Conservation (phyloP, 2,329 filamentous ascomycete genomes). For the Teratosphaeria nubilosa region DNA sequence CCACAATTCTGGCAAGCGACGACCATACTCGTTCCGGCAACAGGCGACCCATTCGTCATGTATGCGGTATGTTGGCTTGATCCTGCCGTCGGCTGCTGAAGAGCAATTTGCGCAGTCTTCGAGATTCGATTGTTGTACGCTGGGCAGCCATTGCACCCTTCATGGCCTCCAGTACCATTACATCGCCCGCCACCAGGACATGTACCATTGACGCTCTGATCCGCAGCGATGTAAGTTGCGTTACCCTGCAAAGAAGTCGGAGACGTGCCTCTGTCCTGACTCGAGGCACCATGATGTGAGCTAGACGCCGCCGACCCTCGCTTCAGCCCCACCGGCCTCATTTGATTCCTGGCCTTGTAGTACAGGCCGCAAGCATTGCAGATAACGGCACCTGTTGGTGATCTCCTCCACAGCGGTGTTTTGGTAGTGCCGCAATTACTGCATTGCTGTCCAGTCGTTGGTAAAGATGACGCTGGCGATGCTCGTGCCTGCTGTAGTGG, state of each 20-base stretch:
- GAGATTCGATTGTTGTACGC: slow-evolving; percentile 95
- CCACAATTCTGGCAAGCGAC: slow-evolving; percentile 95
- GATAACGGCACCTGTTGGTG: slow-evolving; percentile 85
- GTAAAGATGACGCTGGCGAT: slow-evolving; percentile 17
- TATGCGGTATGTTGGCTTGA: background rate
- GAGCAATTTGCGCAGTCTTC: slow-evolving; percentile 66
- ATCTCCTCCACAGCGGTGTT: slow-evolving; percentile 89
- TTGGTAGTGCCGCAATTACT: slow-evolving; percentile 94
- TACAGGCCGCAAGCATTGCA: slow-evolving; percentile 97
- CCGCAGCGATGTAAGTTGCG: slow-evolving; percentile 67
- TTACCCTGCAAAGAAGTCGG: slow-evolving; percentile 27
- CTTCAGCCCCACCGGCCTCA: slow-evolving; percentile 82
- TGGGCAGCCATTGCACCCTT: slow-evolving; percentile 90
- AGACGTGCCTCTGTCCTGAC: slow-evolving; percentile 30
- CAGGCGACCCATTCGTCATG: slow-evolving; percentile 10
- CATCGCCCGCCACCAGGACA: slow-evolving; percentile 92
- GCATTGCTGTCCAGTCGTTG: slow-evolving; percentile 41
- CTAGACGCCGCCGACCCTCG: slow-evolving; percentile 47
- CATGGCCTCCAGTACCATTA: slow-evolving; percentile 90
- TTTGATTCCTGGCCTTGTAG: slow-evolving; percentile 82
- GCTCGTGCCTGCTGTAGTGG: background rate
- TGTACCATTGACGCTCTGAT: slow-evolving; percentile 68
- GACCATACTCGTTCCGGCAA: slow-evolving; percentile 46
- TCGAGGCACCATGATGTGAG: slow-evolving; percentile 24
- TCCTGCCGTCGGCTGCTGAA: slow-evolving; percentile 29